A percentile compares a stretch with the other conserved stretches of the same genome.
Conservation (phyloP, 2,329 filamentous ascomycete species). For the Cytospora schulzeri region DNA sequence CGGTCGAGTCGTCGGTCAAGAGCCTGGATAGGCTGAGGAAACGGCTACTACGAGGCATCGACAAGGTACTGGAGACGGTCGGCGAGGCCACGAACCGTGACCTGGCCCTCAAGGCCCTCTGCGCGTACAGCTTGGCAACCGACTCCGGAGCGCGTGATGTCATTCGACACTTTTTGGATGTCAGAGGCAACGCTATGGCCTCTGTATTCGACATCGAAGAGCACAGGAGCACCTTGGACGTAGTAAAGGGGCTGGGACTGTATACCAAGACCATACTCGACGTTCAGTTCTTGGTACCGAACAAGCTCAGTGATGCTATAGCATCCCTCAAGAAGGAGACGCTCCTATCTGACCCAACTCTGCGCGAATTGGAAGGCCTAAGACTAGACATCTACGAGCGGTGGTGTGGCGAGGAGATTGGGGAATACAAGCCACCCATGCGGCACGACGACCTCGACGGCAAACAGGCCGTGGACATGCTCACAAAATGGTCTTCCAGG, state of each 20-base stretch:
- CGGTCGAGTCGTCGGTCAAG: constrained; percentile 64
- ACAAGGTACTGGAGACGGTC: constrained; percentile 67
- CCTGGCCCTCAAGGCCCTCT: constrained; percentile 71
- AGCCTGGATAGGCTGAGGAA: constrained; percentile 63
- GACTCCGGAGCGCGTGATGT: constrained; percentile 80
- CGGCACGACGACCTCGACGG: constrained; percentile 75
- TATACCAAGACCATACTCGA: constrained; percentile 78
- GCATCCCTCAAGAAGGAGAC: constrained; percentile 68
- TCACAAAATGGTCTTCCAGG: constrained; percentile 64
- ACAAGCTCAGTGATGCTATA: constrained; percentile 70
- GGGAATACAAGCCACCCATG: constrained; percentile 84
- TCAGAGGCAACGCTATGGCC: constrained; percentile 70
- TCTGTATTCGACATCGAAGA: constrained; percentile 57
- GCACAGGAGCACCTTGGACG: constrained; percentile 46
- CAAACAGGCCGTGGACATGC: constrained; percentile 59
- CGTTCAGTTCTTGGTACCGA: constrained; percentile 75
- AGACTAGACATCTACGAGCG: constrained; percentile 75
- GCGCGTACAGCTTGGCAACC: constrained; percentile 79
- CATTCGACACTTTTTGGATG: constrained; percentile 74
- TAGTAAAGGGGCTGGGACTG: constrained; percentile 68
- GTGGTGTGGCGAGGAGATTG: constrained; percentile 83
- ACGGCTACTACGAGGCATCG: constrained; percentile 67
- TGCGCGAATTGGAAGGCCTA: constrained; percentile 69
- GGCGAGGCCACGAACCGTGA: constrained; percentile 52
- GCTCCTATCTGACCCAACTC: constrained; percentile 69